Evolutionary conservation across 2,329 filamentous ascomycete genomes (phyloP), one percentile per base, ranked within the genome.

Genomic region (Colletotrichum siamense): DNA sequence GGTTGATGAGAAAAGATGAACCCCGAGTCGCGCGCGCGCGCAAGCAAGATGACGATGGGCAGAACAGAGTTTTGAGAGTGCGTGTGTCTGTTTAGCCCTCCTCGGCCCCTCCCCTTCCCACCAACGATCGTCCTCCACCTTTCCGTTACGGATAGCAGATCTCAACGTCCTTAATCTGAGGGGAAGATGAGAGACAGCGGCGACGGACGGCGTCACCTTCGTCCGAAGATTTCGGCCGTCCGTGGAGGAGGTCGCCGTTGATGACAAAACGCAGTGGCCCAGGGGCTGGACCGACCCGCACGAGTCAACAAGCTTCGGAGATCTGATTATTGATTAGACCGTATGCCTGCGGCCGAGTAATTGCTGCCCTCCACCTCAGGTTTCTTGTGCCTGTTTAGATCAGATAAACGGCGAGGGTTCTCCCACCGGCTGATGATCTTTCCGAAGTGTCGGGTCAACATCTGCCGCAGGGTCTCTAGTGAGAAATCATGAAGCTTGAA

Each of bases 21-120:
- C 73, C 16, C 34, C 62, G 62, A 75, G 34, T 75, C 68, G 68
- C 68, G 72, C 57, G 66, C 57, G 66, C 68, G 24, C 64, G 28
- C 64, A 22, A 32, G 24, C 44, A 59, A 52, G 64, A 55, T 55
- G 39, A 67, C 28, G 64, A 52, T 32, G 39, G 18, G 63, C 63
- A 49, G 34, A 26, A 67, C 24, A 67, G 39, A 52, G 22, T 67
- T 67, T 67, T 49, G 44, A 22, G n/a, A 44, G 18, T 44, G 39
- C n/a, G 44, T 49, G 18, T 49, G 44, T 49, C 16, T 66, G 36
- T 30, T 66, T 52, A 66, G 44, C 39, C 66, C 32, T 39, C 59
- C 30, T 26, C 32, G 10, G 28, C 32, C n/a, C 66, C 30, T 18
- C 30, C 28, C 18, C 26, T 28, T 24, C 44, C 49, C 49, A 57